Evolutionary conservation across 169 alveolate genomes (phyloP), one percentile per base, ranked within the genome.

Genomic region (Plasmodium cynomolgi): DNA sequence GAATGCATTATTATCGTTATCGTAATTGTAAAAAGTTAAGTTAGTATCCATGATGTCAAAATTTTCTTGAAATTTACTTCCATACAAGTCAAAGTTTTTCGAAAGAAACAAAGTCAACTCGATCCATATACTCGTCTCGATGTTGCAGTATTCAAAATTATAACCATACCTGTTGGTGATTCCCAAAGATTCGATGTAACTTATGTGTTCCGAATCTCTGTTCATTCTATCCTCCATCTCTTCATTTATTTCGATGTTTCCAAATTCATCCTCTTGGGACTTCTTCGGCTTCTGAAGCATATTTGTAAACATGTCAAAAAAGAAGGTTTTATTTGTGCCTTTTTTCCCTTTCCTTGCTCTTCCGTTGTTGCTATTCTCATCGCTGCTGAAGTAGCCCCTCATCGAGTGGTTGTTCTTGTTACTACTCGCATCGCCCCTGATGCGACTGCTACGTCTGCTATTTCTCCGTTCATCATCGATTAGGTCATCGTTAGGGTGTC

Each of bases 111-210:
- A 91, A 17, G 82, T 81, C 26, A 91, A 91, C 23, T 91, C 95
- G 15, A 91, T 44, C 95, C 95, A 91, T 34, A 91, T 91, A 44
- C 92, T 91, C 81, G 95, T 91, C 77, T 91, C 95, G 50, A 91
- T 91, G 50, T 91, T 91, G 75, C 92, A 91, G 29, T 82, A 82
- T 73, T 91, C 92, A 72, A 81, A 82, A 71, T 91, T 91, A 33
- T 81, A 91, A 23, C 82, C 84, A 91, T 82, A 54, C 62, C 62
- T 81, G 75, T 81, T 91, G 15, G 95, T 91, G 26, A 91, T 83
- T n/a, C 86, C 92, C 62, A 91, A 82, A 9, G 37, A 26, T 37
- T 50, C 84, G n/a, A 29, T 82, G 75, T 68, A 72, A 71, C 58
- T 47, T 71, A 44, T 34, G 31, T 68, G 31, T 39, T 17, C 39